A percentile compares a stretch with the other conserved stretches of the same genome.
Conservation (phyloP, 768 basidiomycete species). For the Cyathus striatus region DNA sequence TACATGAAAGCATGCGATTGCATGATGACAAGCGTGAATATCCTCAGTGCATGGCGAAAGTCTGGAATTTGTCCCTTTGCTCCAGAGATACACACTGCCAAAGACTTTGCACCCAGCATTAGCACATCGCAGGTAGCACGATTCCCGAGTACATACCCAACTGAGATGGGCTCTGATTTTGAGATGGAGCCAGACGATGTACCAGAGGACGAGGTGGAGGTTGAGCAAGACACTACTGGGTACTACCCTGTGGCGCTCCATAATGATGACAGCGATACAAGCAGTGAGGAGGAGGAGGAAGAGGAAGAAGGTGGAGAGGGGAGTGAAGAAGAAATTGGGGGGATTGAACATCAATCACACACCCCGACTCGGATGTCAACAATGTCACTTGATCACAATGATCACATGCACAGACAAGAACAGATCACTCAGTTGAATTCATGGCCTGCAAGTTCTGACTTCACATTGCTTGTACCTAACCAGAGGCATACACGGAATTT, state of each 20-base stretch:
- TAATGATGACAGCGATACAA: not conserved
- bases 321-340: not conserved
- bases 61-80: conserved; percentile 13
- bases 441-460: too few relatives aligned
- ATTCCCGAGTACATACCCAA: conserved; percentile 8
- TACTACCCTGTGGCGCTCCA: not conserved
- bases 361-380: not conserved
- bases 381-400: too few relatives aligned
- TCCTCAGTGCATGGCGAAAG: not conserved
- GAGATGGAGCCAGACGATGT: not conserved
- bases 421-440: too few relatives aligned
- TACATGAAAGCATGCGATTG: conserved; percentile 17
- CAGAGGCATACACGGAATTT: not conserved
- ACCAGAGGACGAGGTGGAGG: not conserved
- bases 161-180: conserved; percentile 1
- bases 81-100: conserved; percentile 8
- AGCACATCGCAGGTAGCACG: conserved; percentile 2
- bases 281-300: not conserved
- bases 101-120: conserved; percentile 11
- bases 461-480: too few relatives aligned
- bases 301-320: not conserved
- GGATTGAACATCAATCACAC: not conserved
- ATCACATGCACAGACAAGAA: too few relatives aligned
- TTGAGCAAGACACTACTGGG: not conserved
- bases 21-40: not conserved